Percentiles rank a stretch among this genome's conserved stretches.
Evolutionary conservation across 2,329 filamentous ascomycete genomes (phyloP).

Genomic region (Purpureocillium lavendulum): DNA sequence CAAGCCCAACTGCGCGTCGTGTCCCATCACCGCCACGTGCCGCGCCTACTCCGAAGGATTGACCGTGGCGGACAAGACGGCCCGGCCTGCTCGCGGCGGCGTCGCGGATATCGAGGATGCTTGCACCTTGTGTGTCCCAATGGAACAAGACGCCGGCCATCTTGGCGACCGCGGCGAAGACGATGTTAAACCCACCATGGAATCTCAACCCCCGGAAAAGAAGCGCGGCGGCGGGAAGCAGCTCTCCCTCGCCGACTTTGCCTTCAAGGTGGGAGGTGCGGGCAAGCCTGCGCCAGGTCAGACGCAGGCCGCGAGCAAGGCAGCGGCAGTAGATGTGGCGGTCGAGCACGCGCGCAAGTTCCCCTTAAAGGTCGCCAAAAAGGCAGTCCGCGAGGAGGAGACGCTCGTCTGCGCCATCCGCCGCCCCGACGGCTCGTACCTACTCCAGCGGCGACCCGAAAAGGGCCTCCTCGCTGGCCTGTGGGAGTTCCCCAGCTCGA

Average conservation of each 20-base stretch:
- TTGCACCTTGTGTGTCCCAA: conserved; percentile 39
- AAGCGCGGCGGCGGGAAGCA: conserved; percentile 17
- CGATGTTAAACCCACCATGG: no score
- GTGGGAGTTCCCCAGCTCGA: conserved; percentile 47
- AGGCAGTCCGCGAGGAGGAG: conserved; percentile 42
- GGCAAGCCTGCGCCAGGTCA: background rate
- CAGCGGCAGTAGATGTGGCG: conserved; percentile 16
- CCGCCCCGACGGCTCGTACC: conserved; percentile 31
- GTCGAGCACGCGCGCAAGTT: conserved; percentile 40
- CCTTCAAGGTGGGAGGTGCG: conserved; percentile 15
- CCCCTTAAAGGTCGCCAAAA: conserved; percentile 42
- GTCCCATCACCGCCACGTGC: conserved; percentile 43
- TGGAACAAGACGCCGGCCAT: conserved; percentile 27
- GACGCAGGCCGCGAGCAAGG: background rate
- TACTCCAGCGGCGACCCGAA: conserved; percentile 41
- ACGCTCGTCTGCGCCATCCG: conserved; percentile 45
- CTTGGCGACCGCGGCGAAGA: no score
- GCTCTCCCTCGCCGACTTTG: conserved; percentile 25
- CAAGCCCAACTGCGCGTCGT: conserved; percentile 45
- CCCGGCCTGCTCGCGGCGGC: conserved; percentile 3
- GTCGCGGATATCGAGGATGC: conserved; percentile 39
- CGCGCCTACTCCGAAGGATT: conserved; percentile 41
- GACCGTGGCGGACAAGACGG: conserved; percentile 15
- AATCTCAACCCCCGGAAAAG: no score
- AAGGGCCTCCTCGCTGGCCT: conserved; percentile 46